phyloP scores from a whole-genome alignment of 805 yeast species.

The Kuraishia capsulata region DNA sequence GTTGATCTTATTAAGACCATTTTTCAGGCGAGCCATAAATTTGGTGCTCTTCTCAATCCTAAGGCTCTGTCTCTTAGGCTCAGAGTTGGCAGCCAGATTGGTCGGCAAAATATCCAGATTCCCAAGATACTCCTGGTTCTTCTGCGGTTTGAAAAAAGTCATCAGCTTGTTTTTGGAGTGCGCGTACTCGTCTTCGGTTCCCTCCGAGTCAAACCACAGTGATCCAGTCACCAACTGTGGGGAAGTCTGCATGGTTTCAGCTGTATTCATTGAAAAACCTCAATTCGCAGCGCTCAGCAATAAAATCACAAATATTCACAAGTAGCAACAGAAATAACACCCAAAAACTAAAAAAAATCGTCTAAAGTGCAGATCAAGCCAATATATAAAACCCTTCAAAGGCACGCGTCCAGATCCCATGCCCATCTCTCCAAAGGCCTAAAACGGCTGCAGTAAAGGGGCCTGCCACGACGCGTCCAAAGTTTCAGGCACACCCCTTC shows the following conservation, averaged over 20 bases:
- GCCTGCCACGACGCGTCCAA: too few species aligned
- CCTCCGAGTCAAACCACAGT: constrained; percentile 4
- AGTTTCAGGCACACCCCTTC: too few species aligned
- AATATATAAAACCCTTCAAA: too few species aligned
- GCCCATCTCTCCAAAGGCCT: too few species aligned
- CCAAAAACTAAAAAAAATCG: not conserved
- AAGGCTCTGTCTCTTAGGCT: not conserved
- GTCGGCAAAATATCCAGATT: not conserved
- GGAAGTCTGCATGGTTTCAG: not conserved
- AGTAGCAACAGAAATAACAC: not conserved
- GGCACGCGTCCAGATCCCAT: not conserved
- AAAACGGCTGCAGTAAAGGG: too few species aligned
- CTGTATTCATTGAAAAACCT: not conserved
- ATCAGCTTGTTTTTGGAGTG: constrained; percentile 1
- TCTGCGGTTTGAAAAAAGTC: not conserved
- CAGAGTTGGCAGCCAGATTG: not conserved
- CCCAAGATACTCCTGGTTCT: constrained; percentile 1
- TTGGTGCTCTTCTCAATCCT: not conserved
- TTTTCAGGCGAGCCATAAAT: not conserved
- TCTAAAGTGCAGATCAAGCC: too few species aligned
- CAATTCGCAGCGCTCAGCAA: not conserved
- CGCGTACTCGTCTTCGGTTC: not conserved
- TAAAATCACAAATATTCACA: not conserved
- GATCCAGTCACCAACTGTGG: not conserved
- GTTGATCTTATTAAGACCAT: not conserved